These are phyloP conservation scores for Yamadazyma mexicana DNA, from an alignment of 1,139 yeast species.

Conservation along the genomic window DNA sequence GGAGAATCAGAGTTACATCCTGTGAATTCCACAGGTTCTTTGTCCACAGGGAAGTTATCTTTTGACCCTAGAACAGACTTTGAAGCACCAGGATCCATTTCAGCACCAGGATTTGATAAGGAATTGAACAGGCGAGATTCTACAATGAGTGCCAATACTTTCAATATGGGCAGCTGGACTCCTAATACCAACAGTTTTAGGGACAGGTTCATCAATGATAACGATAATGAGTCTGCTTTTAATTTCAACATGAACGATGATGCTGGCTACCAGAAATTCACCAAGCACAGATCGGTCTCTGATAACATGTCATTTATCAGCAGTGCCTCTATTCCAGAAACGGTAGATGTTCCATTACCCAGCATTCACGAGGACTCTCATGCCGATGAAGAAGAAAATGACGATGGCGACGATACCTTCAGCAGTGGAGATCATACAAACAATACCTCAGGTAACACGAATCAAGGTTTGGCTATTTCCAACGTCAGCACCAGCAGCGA, in stretches of 20 bases:
- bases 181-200: constrained; percentile 52
- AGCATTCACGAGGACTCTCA: constrained; percentile 37
- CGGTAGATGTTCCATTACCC: constrained; percentile 43
- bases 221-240: constrained; percentile 42
- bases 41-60: constrained; percentile 39
- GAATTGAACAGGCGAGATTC: constrained; percentile 31
- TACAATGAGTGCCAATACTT: constrained; percentile 37
- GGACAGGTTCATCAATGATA: constrained; percentile 51
- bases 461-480: constrained; percentile 14
- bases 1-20: constrained; percentile 22
- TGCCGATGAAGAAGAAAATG: constrained; percentile 22
- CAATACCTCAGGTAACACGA: constrained; percentile 4
- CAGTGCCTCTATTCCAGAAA: constrained; percentile 41
- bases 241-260: constrained; percentile 32
- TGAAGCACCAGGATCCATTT: constrained; percentile 9
- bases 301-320: constrained; percentile 30
- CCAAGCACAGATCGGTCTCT: constrained; percentile 29
- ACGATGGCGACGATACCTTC: constrained; percentile 17
- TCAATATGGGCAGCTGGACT: constrained; percentile 54
- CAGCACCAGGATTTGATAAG: constrained; percentile 7
- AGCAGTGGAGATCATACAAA: constrained; percentile 10
- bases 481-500: constrained; percentile 20
- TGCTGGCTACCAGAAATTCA: constrained; percentile 32
- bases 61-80: constrained; percentile 18
- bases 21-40: constrained; percentile 36